Conservation (phyloP, 805 yeast genomes). For the Teunomyces lycoperdinae region DNA sequence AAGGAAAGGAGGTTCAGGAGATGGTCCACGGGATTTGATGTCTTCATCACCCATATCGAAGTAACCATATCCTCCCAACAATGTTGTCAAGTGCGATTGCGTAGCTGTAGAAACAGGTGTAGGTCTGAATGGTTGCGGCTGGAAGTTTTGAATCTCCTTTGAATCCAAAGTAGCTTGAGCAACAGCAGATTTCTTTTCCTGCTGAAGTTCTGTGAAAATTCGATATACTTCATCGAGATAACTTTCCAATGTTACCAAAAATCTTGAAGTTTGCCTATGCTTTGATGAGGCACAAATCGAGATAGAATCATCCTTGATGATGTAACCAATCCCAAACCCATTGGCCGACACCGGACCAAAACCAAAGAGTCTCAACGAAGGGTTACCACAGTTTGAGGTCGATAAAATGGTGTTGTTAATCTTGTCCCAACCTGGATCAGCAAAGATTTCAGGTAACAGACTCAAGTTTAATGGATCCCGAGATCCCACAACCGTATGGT, state of each 20-base stretch:
- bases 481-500: constrained; percentile 26
- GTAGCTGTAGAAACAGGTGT: constrained; percentile 1
- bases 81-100: constrained; percentile 13
- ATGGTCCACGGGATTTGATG: constrained; percentile 52
- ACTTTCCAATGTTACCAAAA: constrained; percentile 50
- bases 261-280: constrained; percentile 58
- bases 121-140: background rate
- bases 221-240: constrained; percentile 47
- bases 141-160: too few relatives aligned
- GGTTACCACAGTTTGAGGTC: constrained; percentile 60
- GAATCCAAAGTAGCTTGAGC: background rate
- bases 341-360: constrained; percentile 58
- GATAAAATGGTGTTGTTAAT: constrained; percentile 77
- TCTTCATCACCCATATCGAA: constrained; percentile 57
- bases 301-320: constrained; percentile 49
- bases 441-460: constrained; percentile 69
- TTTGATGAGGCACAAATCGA: constrained; percentile 57
- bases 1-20: constrained; percentile 53
- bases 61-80: constrained; percentile 58
- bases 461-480: constrained; percentile 16
- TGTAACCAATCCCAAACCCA: constrained; percentile 59
- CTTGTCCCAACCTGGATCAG: constrained; percentile 85
- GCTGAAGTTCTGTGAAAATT: constrained; percentile 25
- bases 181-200: constrained; percentile 6
- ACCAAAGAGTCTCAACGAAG: constrained; percentile 55